Evolutionary conservation across 345 rosid genomes (phyloP), one percentile per base, ranked within the genome.

Genomic region (Lagerstroemia speciosa): DNA sequence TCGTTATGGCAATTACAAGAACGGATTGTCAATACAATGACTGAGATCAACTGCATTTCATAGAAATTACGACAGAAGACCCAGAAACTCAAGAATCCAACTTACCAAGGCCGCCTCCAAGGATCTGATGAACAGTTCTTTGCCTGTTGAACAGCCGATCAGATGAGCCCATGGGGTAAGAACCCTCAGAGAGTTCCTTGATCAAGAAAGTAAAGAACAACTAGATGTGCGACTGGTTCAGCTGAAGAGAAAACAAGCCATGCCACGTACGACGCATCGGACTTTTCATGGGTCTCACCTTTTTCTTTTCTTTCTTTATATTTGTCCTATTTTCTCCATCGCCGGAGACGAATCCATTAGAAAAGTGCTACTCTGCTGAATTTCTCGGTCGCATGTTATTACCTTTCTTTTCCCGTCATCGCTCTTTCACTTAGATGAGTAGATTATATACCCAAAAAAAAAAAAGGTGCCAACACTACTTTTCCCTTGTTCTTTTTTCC

Each of bases 101-200:
- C 86, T 78, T 73, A 94, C 97, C 82, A 72, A 83, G 77, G 69
- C 91, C 89, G 41, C 92, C 91, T 63, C 99, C 98, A 14, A 95
- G 84, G 77, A 92, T 79, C 78, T 92, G 86, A 78, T 90, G 92
- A 70, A 92, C 64, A 68, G 80, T 87, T 75, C 71, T 85, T 33
- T 86, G 84, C 83, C 97, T 75, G 68, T 79, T 79, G 70, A 90
- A 88, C 83, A 90, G 69, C 55, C 81, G 88, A 72, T 77, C 78
- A 7, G 82, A 68, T 24, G 90, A 79, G 71, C 79, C 90, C 98
- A 92, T 95, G 77, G 68, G 27, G 68, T 53, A 61, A 24, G 40
- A 79, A 70, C 55, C 64, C 43, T 65, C 50, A 34, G 75, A 45
- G 45, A 74, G 73, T 64, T 37, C 24, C 55, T 8, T 48, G 55